Percentiles rank a stretch among this genome's conserved stretches.
Conservation (phyloP, 1,284 basidiomycete species). For the Neolentinus lepideus region DNA sequence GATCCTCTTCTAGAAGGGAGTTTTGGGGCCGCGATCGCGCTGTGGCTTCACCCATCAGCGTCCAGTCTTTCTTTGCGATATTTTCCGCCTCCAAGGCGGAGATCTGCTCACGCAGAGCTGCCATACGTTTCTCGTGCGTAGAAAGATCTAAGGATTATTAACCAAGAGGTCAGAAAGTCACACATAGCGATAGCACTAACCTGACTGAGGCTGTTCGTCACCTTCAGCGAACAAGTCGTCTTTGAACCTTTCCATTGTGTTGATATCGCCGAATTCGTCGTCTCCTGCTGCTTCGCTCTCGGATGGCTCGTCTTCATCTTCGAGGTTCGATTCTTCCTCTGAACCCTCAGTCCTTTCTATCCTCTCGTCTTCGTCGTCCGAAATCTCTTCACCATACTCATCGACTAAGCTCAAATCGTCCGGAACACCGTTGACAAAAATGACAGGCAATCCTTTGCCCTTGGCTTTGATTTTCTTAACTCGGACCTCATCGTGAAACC, state of each 20-base stretch:
- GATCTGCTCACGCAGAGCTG: constrained; percentile 62
- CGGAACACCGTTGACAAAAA: constrained; percentile 29
- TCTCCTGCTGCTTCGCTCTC: constrained; percentile 8
- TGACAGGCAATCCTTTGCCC: constrained; percentile 51
- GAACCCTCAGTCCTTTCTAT: constrained; percentile 11
- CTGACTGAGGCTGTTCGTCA: constrained; percentile 23
- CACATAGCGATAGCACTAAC: neutral
- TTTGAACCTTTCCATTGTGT: constrained; percentile 53
- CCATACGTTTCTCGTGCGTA: constrained; percentile 58
- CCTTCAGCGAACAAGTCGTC: constrained; percentile 65
- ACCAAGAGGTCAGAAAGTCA: neutral
- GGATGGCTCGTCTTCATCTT: constrained; percentile 10
- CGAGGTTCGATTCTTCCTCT: constrained; percentile 20
- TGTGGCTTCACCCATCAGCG: constrained; percentile 86
- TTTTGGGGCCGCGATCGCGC: constrained; percentile 84
- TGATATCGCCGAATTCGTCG: constrained; percentile 22
- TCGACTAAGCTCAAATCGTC: constrained; percentile 24
- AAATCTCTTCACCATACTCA: constrained; percentile 11
- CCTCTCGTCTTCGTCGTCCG: constrained; percentile 13
- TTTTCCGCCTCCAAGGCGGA: constrained; percentile 63
- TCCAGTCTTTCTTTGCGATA: constrained; percentile 78
- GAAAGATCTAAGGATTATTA: constrained; percentile 30
- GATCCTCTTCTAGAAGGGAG: constrained; percentile 87
- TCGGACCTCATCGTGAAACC: constrained; percentile 76
- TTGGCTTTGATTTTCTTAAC: constrained; percentile 72